Evolutionary conservation across 176 grass and related monocot genomes (phyloP).

Genomic region (Carex pumila): DNA sequence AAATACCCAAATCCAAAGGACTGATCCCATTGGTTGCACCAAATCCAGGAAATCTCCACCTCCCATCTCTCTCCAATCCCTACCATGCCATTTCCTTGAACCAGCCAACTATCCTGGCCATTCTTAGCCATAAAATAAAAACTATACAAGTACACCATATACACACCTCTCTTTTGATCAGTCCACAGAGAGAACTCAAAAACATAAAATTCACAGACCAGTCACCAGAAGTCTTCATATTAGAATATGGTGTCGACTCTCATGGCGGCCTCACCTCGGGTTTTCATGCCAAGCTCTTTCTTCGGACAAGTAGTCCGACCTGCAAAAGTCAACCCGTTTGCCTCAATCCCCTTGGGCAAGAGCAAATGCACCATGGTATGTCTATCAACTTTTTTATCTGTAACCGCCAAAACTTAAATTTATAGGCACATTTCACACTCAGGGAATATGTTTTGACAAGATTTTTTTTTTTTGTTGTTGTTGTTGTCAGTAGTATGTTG

Average conservation of each 20-base stretch:
- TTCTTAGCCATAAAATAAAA: slow-evolving; percentile 20
- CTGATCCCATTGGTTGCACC: slow-evolving; percentile 35
- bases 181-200: background rate
- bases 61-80: slow-evolving; percentile 38
- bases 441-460: no score
- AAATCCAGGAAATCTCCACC: slow-evolving; percentile 72
- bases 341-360: slow-evolving; percentile 38
- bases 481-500: no score
- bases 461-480: no score
- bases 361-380: slow-evolving; percentile 71
- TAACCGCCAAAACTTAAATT: background rate
- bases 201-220: background rate
- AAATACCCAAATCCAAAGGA: slow-evolving; percentile 33
- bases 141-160: slow-evolving; percentile 46
- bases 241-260: slow-evolving; percentile 49
- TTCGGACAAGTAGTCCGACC: slow-evolving; percentile 56
- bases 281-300: slow-evolving; percentile 42
- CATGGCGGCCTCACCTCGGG: slow-evolving; percentile 50
- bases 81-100: background rate
- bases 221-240: background rate
- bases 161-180: slow-evolving; percentile 20
- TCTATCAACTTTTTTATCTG: slow-evolving; percentile 1
- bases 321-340: slow-evolving; percentile 31
- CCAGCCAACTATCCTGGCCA: background rate
- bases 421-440: background rate